Conservation (phyloP, 2,329 filamentous ascomycete genomes). For the Fusarium begoniae region DNA sequence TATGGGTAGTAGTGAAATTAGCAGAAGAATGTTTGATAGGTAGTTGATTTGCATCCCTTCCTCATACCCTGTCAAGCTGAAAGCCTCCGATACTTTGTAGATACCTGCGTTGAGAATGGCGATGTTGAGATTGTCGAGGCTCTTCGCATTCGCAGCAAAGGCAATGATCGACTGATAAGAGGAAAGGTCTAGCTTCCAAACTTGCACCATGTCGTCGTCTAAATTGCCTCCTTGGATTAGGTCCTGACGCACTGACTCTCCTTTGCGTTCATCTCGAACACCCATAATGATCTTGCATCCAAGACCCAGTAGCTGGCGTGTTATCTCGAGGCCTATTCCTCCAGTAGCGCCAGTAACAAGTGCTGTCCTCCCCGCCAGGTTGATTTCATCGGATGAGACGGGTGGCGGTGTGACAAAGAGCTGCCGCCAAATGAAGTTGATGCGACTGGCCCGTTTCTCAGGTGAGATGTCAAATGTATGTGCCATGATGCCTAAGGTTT, state of each 20-base stretch:
- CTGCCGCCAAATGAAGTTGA: not conserved
- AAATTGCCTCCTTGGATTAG: not conserved
- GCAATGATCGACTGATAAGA: not conserved
- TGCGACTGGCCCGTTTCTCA: not conserved
- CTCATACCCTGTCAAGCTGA: not conserved
- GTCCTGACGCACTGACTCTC: not conserved
- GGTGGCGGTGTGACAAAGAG: not conserved
- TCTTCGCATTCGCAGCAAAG: not conserved
- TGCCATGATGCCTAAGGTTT: not conserved
- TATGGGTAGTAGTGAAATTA: rapidly evolving
- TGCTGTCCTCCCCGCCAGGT: not conserved
- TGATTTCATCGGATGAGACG: not conserved
- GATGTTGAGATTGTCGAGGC: not conserved
- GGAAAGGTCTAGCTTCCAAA: not conserved
- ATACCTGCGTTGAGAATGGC: not conserved
- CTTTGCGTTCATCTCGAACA: not conserved
- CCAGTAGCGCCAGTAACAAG: not conserved
- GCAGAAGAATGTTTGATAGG: not conserved
- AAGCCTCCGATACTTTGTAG: not conserved
- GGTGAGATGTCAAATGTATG: not conserved
- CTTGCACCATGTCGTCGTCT: rapidly evolving
- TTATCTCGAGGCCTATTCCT: not conserved
- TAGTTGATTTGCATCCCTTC: not conserved
- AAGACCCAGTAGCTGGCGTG: not conserved
- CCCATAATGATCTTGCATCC: not conserved